phyloP scores from a whole-genome alignment of 331 rosid genomes.

The Malus hybrid region DNA sequence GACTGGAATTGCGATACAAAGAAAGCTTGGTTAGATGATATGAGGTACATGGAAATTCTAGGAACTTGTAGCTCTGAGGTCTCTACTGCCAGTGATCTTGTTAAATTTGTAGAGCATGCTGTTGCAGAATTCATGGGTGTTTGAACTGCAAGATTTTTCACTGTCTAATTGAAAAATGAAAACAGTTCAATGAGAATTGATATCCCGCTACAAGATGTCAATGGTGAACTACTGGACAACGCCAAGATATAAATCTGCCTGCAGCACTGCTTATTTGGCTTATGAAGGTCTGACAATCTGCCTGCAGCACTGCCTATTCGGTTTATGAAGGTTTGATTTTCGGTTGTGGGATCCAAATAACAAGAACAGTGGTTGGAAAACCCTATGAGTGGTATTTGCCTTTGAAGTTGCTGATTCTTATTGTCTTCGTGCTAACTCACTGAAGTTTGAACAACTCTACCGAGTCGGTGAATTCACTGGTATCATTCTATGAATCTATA shows the following conservation, averaged over 20 bases:
- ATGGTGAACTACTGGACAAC: neutral
- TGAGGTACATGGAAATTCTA: slow-evolving; percentile 20
- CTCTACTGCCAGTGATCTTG: slow-evolving; percentile 52
- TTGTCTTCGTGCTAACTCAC: neutral
- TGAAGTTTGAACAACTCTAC: neutral
- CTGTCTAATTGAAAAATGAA: neutral
- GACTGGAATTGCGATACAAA: slow-evolving; percentile 11
- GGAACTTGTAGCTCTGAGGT: slow-evolving; percentile 30
- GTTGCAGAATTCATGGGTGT: slow-evolving; percentile 17
- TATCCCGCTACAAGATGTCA: neutral
- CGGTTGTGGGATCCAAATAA: neutral
- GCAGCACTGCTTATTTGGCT: neutral
- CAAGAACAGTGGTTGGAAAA: neutral
- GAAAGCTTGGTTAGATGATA: slow-evolving; percentile 26
- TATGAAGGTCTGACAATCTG: neutral
- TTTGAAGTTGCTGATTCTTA: neutral
- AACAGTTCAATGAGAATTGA: neutral
- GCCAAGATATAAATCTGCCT: neutral
- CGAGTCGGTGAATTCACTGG: neutral
- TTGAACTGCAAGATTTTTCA: neutral
- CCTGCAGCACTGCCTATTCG: neutral
- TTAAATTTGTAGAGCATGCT: slow-evolving; percentile 40
- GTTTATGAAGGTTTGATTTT: neutral
- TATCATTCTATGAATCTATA: neutral
- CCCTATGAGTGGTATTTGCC: neutral